These are phyloP conservation scores for Suhomyces sp. DNA, from an alignment of 805 yeast species.

Conservation along the genomic window DNA sequence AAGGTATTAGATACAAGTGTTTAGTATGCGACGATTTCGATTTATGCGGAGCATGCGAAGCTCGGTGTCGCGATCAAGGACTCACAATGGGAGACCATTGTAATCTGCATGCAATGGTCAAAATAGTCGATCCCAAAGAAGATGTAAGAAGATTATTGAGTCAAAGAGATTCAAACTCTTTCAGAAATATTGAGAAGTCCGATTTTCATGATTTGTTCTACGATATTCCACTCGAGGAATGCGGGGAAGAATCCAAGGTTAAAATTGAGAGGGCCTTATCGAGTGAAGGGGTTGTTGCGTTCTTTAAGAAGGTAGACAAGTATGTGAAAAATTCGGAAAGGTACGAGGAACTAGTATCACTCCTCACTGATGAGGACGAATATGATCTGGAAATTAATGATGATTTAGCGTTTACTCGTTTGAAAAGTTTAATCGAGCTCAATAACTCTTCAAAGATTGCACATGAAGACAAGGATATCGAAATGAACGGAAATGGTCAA, in stretches of 20 bases:
- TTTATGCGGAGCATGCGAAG: slow-evolving; percentile 42
- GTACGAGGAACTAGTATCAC: slow-evolving; percentile 18
- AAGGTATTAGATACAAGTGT: slow-evolving; percentile 51
- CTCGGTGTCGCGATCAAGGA: slow-evolving; percentile 10
- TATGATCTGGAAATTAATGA: slow-evolving; percentile 11
- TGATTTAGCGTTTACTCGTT: slow-evolving; percentile 21
- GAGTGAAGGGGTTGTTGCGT: slow-evolving; percentile 15
- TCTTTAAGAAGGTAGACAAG: slow-evolving; percentile 14
- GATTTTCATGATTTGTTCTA: slow-evolving; percentile 14
- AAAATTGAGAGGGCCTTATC: slow-evolving; percentile 14
- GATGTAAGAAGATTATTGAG: neutral
- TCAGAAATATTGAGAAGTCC: neutral
- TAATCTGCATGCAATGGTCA: slow-evolving; percentile 29
- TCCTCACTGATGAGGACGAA: slow-evolving; percentile 5
- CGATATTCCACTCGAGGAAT: slow-evolving; percentile 25
- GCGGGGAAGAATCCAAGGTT: slow-evolving; percentile 8
- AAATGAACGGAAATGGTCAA: neutral
- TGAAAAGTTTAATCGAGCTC: slow-evolving; percentile 17
- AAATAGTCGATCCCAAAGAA: slow-evolving; percentile 13
- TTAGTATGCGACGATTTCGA: slow-evolving; percentile 52
- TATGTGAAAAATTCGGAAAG: slow-evolving; percentile 21
- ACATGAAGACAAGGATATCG: neutral
- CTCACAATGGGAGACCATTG: slow-evolving; percentile 18
- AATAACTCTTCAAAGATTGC: neutral
- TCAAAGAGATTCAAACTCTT: neutral